Evolutionary conservation across 805 yeast genomes (phyloP), one percentile per base, ranked within the genome.

Genomic region (Kuraishia molischiana): DNA sequence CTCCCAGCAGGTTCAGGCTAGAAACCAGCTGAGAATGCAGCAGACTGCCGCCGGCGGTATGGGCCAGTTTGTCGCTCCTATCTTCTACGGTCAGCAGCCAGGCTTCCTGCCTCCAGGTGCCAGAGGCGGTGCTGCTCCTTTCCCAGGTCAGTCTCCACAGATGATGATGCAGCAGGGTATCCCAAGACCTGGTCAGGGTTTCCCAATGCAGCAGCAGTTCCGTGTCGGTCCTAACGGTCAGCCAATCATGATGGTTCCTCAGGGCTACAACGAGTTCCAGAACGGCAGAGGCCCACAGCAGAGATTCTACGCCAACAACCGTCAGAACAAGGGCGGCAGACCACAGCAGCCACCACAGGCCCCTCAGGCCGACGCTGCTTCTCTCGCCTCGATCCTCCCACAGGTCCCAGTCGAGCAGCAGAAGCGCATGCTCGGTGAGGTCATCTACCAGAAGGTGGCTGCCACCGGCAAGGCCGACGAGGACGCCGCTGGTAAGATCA

Each of bases 401-500:
- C 69, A 67, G 51, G 72, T 72, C 56, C 92, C 85, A 61, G 85
- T 77, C 57, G 92, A 82, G 59, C 90, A 85, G 67, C 95, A 87
- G 73, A 90, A 90, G 85, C 90, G 95, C 77, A 76, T 87, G 59
- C 77, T 92, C 60, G 98, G 98, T 69, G 97, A 92, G 75, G 95
- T 87, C 60, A 74, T 92, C 59, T 92, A 90, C 76, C 87, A 94
- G 58, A 85, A 79, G 76, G 83, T 92, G 56, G 79, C 81, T 48
- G 78, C 87, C 49, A 78, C 85, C 46, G 87, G 85, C 56, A 83
- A 83, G 68, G 85, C 89, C 54, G 95, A 87, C 58, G 83, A 82
- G 42, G 95, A 87, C 67, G 86, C 95, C 56, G 97, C 97, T 50
- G 95, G 96, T 69, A 90, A 89, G 73, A 85, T 92, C 62, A 92